Evolutionary conservation across 169 alveolate genomes (phyloP).

Genomic region (Plasmodium coatneyi): DNA sequence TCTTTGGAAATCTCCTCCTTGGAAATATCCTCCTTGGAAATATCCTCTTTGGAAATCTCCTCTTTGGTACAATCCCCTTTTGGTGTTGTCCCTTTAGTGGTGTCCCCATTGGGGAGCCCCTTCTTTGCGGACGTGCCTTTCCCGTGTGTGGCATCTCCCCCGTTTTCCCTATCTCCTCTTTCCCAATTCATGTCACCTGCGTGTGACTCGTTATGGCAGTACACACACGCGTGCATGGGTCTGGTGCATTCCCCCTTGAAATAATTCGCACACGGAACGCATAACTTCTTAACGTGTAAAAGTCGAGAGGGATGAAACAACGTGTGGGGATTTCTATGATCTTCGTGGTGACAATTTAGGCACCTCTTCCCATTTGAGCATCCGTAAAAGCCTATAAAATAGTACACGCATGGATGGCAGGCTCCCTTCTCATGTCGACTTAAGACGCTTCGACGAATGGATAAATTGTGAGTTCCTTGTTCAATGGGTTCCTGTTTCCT

Average conservation of each 20-base stretch:
- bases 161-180: background rate
- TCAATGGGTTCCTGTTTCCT: background rate
- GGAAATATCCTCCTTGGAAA: too few species aligned
- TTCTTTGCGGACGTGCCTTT: background rate
- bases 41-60: background rate
- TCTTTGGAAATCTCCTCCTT: too few species aligned
- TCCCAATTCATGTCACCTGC: background rate
- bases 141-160: background rate
- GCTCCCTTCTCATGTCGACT: conserved; percentile 35
- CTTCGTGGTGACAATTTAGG: conserved; percentile 28
- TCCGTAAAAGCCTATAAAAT: conserved; percentile 21
- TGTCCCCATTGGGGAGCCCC: background rate
- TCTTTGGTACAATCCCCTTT: background rate
- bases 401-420: conserved; percentile 24
- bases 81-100: background rate
- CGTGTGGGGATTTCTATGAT: conserved; percentile 16
- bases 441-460: background rate
- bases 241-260: conserved; percentile 19
- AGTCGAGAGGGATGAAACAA: conserved; percentile 28
- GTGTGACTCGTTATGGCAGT: conserved; percentile 18
- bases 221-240: conserved; percentile 22
- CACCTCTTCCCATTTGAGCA: conserved; percentile 18
- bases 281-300: conserved; percentile 11
- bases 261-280: conserved; percentile 9
- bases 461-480: background rate